Percentiles rank a stretch among this genome's conserved stretches.
These are phyloP conservation scores for Cucurbita maxima DNA, from an alignment of 306 rosid genomes.

Conservation along the genomic window DNA sequence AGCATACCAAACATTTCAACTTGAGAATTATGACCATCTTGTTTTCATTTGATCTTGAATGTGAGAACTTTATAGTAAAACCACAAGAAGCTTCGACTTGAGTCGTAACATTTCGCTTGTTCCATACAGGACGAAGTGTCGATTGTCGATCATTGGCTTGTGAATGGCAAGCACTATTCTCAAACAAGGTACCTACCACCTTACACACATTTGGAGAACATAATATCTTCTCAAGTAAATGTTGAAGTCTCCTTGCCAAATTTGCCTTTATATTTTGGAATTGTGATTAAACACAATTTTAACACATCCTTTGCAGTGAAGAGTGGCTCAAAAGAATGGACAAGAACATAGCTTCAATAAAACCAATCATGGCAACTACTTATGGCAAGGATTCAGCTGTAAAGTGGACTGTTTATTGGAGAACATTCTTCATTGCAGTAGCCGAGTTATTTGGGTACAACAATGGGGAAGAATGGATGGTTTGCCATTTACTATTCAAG, in stretches of 20 bases:
- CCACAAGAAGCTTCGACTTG: neutral
- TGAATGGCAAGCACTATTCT: constrained; percentile 76
- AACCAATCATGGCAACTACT: constrained; percentile 73
- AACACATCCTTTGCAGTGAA: constrained; percentile 39
- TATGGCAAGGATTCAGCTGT: constrained; percentile 72
- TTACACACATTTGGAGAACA: neutral
- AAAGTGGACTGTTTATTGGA: constrained; percentile 90
- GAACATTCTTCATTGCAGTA: constrained; percentile 79
- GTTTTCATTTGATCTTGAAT: neutral
- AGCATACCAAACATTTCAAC: neutral
- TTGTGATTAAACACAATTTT: neutral
- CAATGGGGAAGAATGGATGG: constrained; percentile 93
- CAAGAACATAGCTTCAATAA: constrained; percentile 24
- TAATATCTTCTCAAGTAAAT: neutral
- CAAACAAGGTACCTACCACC: constrained; percentile 56
- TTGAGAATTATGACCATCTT: neutral
- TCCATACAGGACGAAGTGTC: constrained; percentile 60
- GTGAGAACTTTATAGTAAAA: neutral
- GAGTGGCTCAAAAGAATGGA: constrained; percentile 98
- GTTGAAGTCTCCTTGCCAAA: neutral
- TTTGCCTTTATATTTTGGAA: neutral
- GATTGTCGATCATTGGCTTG: constrained; percentile 71
- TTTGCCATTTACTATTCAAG: constrained; percentile 56
- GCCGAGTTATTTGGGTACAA: constrained; percentile 84
- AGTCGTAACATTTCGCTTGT: neutral